Conservation (phyloP, 2,329 filamentous ascomycete genomes). For the Eurotiales sp. region DNA sequence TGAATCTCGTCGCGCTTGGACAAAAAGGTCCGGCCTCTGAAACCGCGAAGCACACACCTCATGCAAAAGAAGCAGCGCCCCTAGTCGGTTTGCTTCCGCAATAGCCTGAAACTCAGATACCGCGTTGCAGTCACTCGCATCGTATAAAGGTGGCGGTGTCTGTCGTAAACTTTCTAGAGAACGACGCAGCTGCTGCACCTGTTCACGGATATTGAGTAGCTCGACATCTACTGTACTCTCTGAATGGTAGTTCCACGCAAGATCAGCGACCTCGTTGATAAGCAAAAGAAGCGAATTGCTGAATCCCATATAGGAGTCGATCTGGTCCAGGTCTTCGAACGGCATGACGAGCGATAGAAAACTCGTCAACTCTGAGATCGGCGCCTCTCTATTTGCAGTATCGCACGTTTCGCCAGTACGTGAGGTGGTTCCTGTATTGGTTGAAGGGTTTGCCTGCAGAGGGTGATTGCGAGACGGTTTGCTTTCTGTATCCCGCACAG, state of each 20-base stretch:
- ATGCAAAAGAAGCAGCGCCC: conserved; percentile 21
- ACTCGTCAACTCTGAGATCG: conserved; percentile 8
- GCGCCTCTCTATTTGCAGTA: neutral
- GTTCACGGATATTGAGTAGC: conserved; percentile 1
- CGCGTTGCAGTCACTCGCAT: neutral
- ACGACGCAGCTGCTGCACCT: neutral
- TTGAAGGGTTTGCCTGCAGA: no score
- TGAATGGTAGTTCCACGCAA: conserved; percentile 20
- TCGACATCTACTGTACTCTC: conserved; percentile 7
- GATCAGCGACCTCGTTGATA: conserved; percentile 21
- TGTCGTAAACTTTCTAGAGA: conserved; percentile 5
- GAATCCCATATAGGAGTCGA: conserved; percentile 26
- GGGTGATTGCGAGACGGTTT: no score
- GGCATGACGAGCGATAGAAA: conserved; percentile 13
- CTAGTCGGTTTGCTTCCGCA: conserved; percentile 23
- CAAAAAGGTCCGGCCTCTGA: conserved; percentile 5
- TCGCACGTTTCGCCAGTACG: neutral
- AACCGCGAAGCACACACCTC: conserved; percentile 18
- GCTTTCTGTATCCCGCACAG: no score
- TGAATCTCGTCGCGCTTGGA: neutral
- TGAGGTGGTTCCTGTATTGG: no score
- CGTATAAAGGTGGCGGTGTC: conserved; percentile 4
- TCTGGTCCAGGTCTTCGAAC: conserved; percentile 19
- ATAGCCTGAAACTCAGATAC: conserved; percentile 20
- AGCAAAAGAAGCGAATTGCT: conserved; percentile 22